A percentile compares a stretch with the other conserved stretches of the same genome.
Evolutionary conservation across 768 basidiomycete genomes (phyloP).

Genomic region (Tulasnella sp.): DNA sequence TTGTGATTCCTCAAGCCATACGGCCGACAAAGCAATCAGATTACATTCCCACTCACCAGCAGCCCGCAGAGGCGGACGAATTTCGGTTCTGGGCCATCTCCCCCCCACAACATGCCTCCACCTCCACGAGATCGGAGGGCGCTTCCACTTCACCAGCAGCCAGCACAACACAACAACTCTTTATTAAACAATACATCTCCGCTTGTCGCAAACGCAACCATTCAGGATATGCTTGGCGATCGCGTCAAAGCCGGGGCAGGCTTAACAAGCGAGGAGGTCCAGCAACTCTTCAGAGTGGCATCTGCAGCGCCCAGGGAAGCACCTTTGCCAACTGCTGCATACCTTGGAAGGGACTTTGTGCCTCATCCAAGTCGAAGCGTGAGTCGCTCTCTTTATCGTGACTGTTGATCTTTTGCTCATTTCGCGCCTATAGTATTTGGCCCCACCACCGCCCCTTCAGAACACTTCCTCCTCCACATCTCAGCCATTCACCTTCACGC

Average conservation of each 20-base stretch:
- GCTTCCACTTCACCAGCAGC: not conserved
- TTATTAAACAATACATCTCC: not conserved
- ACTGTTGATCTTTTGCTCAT: not conserved
- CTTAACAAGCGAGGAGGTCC: slow-evolving; percentile 2
- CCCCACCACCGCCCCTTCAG: not conserved
- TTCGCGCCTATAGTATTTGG: not conserved
- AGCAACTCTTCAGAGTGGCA: slow-evolving; percentile 2
- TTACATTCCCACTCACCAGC: slow-evolving; percentile 5
- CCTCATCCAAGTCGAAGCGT: slow-evolving; percentile 9
- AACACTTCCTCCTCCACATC: not conserved
- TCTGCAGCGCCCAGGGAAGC: not conserved
- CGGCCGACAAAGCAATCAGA: not conserved
- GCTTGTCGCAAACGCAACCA: not conserved
- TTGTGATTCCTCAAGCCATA: not conserved
- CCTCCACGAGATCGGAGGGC: not conserved
- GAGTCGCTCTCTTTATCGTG: not conserved
- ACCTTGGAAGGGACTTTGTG: slow-evolving; percentile 1
- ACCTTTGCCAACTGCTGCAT: slow-evolving; percentile 5
- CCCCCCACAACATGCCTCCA: not conserved
- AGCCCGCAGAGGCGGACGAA: slow-evolving; percentile 4
- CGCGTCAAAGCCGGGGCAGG: not conserved
- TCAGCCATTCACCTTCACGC: not conserved
- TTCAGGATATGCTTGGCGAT: slow-evolving; percentile 3
- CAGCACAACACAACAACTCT: not conserved
- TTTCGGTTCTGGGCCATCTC: no score